Evolutionary conservation across 2,329 filamentous ascomycete genomes (phyloP).

Genomic region (Fusarium sp.): DNA sequence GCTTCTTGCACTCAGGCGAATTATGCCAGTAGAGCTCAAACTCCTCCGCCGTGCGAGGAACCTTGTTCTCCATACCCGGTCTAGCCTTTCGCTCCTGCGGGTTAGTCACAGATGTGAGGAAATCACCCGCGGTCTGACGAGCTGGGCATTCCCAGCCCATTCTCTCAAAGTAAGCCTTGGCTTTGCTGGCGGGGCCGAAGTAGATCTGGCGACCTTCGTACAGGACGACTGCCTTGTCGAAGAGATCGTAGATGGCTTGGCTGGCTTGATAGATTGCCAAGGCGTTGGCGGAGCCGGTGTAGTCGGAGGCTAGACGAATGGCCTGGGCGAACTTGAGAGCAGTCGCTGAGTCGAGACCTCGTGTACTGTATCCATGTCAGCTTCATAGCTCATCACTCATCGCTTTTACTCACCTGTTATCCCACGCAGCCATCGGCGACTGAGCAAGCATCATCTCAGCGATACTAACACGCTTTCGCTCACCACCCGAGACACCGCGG

Average conservation of each 20-base stretch:
- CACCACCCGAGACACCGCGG: slow-evolving; percentile 76
- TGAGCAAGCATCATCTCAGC: slow-evolving; percentile 78
- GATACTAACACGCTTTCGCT: slow-evolving; percentile 83
- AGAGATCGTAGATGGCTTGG: slow-evolving; percentile 75
- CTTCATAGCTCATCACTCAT: fast-evolving
- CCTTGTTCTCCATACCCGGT: slow-evolving; percentile 67
- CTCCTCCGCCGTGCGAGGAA: slow-evolving; percentile 76
- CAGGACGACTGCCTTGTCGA: slow-evolving; percentile 79
- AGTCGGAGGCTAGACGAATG: slow-evolving; percentile 71
- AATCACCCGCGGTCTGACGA: slow-evolving; percentile 75
- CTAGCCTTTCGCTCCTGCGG: slow-evolving; percentile 66
- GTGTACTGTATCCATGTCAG: slow-evolving; percentile 58
- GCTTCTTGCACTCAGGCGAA: slow-evolving; percentile 55
- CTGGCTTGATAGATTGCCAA: slow-evolving; percentile 80
- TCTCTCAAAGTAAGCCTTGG: slow-evolving; percentile 72
- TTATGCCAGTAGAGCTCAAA: slow-evolving; percentile 65
- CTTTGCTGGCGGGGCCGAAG: slow-evolving; percentile 71
- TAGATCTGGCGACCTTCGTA: slow-evolving; percentile 84
- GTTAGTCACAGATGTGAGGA: slow-evolving; percentile 75
- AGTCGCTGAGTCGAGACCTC: slow-evolving; percentile 78
- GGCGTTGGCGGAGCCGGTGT: slow-evolving; percentile 68
- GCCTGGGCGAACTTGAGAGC: slow-evolving; percentile 78
- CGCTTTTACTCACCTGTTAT: slow-evolving; percentile 61
- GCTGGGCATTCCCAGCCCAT: slow-evolving; percentile 75
- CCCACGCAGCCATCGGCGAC: slow-evolving; percentile 70